Evolutionary conservation across 2,329 filamentous ascomycete genomes (phyloP).

Genomic region (Aspergillus nomiae): DNA sequence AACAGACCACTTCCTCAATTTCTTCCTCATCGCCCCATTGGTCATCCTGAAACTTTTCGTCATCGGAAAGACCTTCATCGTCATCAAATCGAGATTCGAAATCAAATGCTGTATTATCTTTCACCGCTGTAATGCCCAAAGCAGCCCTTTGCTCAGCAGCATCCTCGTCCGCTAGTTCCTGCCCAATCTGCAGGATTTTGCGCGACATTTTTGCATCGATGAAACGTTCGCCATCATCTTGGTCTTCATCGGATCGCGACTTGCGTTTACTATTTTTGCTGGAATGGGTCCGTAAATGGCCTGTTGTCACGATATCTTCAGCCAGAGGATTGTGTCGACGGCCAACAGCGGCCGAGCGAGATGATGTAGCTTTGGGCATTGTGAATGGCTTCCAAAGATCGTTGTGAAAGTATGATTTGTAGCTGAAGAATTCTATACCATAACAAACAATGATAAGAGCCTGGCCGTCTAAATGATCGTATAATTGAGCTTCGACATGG

Average conservation of each 20-base stretch:
- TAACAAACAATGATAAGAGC: neutral
- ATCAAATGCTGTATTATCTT: constrained; percentile 69
- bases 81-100: constrained; percentile 75
- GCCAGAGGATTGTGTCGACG: constrained; percentile 88
- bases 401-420: neutral
- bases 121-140: constrained; percentile 42
- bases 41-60: constrained; percentile 59
- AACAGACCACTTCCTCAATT: constrained; percentile 48
- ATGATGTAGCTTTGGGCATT: constrained; percentile 79
- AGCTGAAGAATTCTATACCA: neutral
- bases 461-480: neutral
- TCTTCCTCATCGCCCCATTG: constrained; percentile 81
- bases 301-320: constrained; percentile 76
- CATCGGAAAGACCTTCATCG: constrained; percentile 50
- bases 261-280: constrained; percentile 70
- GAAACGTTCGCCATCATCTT: constrained; percentile 67
- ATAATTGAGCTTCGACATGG: constrained; percentile 2
- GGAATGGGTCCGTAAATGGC: constrained; percentile 71
- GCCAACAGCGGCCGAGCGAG: constrained; percentile 55
- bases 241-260: constrained; percentile 55
- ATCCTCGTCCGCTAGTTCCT: constrained; percentile 85
- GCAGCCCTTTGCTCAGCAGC: constrained; percentile 50
- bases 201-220: constrained; percentile 86
- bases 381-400: constrained; percentile 11
- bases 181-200: constrained; percentile 86